Evolutionary conservation across 2,329 filamentous ascomycete species (phyloP), one percentile per base, ranked within the genome.

Genomic region (Ophiocordyceps camponoti-saundersi): DNA sequence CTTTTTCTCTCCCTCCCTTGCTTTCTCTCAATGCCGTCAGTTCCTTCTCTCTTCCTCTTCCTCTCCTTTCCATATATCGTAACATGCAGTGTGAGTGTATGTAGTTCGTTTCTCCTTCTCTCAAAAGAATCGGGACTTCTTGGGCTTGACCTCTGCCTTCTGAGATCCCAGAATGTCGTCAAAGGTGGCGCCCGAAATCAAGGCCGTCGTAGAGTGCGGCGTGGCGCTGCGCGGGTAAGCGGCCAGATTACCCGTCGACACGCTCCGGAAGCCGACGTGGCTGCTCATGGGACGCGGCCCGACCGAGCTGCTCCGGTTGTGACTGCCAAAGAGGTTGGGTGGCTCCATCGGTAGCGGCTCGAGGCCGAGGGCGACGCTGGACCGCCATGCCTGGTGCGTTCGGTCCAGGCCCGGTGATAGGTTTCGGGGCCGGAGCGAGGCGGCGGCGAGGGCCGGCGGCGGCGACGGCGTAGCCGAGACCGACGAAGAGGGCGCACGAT

Each of bases 151-250:
- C 3, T 6, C 30, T 12, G 10, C 13, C 15, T 39, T 16, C 61
- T 66, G 52, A n/a, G 57, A 58, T 10, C 63, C 62, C 22, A 72
- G 56, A 34, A 72, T 72, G 44, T 72, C 69, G 50, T 72, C 69
- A 54, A 72, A 72, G 0, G 69, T 72, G 26, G 63, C 60, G 3
- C 65, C 61, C 12, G 61, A 55, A 21, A 52, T 57, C 2, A 51
- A 53, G 10, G 56, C 51, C 6, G 54, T 50, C 21, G 53, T 52
- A 2, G 55, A 47, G 10, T 53, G 50, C 26, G 48, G 49, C 41
- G 45, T 51, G 13, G 49, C 52, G 48, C 51, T 55, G 13, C 43
- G 39, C 23, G 53, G 49, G 51, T 62, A 51, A 16, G 54, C 55
- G 1, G 54, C 54, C 23, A 67, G 55, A 48, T 68, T 65, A 8